Base-by-base conservation (phyloP, 371 early-diverging fungal genomes). In the Lichtheimia ornata region DNA sequence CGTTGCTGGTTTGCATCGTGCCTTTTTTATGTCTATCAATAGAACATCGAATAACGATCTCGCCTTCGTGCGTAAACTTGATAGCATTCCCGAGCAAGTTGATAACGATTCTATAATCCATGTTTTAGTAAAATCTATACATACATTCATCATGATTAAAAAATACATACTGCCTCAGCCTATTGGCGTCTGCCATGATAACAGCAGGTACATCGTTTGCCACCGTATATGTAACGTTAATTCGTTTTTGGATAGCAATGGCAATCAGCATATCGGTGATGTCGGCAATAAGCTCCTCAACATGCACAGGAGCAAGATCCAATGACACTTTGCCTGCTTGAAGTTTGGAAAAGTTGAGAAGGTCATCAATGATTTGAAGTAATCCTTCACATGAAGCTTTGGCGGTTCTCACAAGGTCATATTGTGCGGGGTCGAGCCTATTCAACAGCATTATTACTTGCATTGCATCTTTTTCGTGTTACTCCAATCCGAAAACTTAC, bases 311-410 rank as follows among this genome's bases (percentile, higher is more conserved):
- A 2, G 77, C 64, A 0, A 76, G 44, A 54, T 87, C 86, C 49
- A 87, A 49, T 0, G 76, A 66, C 11, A 87, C 83, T 49, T 87
- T 87, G 35, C 85, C 86, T 0, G 87, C 83, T 62, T 87, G 84
- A 20, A 87, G 62, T 17, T 86, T 87, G 57, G 84, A 84, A 56
- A 87, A 86, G 65, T 87, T 85, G 20, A 87, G 60, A 11, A 87
- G 61, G 59, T 86, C 87, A 54, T 86, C 85, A 58, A 86, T 86
- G 28, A 86, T 84, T 17, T 81, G 76, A 25, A 85, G 65, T n/a
- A 86, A 42, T 58, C 82, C 80, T 67, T 84, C 83, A 44, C 84
- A 85, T 0, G 81, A 82, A 1, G 77, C 81, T 53, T 84, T 84
- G 11, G 86, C 84, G 35, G 82, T 84, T 54, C 74, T 80, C 30